A percentile compares a stretch with the other conserved stretches of the same genome.
Evolutionary conservation across 768 basidiomycete genomes (phyloP).

Genomic region (Agrocybe chaxingu): DNA sequence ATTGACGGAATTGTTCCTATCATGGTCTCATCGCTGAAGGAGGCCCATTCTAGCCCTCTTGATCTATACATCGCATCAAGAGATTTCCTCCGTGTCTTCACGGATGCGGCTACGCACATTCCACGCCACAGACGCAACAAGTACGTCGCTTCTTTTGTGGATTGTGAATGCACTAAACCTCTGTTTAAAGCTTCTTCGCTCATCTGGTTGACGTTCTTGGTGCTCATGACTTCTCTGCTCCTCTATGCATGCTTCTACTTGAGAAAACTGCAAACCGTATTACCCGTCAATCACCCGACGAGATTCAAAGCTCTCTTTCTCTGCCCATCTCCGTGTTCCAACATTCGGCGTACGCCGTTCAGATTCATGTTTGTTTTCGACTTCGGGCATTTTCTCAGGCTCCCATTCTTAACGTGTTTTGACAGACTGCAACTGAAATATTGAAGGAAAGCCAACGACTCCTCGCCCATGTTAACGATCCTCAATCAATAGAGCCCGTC

Average conservation of each 20-base stretch:
- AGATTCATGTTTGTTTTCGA: constrained; percentile 45
- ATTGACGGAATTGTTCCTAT: constrained; percentile 93
- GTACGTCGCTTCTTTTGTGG: constrained; percentile 38
- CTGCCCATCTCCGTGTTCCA: constrained; percentile 69
- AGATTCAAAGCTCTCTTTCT: constrained; percentile 54
- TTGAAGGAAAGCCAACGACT: constrained; percentile 67
- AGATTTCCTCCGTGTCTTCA: constrained; percentile 88
- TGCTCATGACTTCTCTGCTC: constrained; percentile 73
- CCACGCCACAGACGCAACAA: constrained; percentile 90
- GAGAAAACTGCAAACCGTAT: constrained; percentile 74
- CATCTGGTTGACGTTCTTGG: constrained; percentile 86
- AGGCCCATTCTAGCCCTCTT: constrained; percentile 47
- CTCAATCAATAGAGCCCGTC: constrained; percentile 32
- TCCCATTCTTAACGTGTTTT: constrained; percentile 5
- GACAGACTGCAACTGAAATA: constrained; percentile 59
- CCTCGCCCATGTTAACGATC: constrained; percentile 35
- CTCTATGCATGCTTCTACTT: constrained; percentile 80
- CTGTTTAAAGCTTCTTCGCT: constrained; percentile 69
- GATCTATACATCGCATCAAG: constrained; percentile 67
- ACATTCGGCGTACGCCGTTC: constrained; percentile 43
- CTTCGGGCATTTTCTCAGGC: neutral
- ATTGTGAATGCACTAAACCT: neutral
- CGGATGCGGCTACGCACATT: constrained; percentile 88
- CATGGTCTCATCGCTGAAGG: constrained; percentile 77
- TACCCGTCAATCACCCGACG: constrained; percentile 57